Evolutionary conservation across 2,329 filamentous ascomycete species (phyloP).

Genomic region (Venturia pyrina): DNA sequence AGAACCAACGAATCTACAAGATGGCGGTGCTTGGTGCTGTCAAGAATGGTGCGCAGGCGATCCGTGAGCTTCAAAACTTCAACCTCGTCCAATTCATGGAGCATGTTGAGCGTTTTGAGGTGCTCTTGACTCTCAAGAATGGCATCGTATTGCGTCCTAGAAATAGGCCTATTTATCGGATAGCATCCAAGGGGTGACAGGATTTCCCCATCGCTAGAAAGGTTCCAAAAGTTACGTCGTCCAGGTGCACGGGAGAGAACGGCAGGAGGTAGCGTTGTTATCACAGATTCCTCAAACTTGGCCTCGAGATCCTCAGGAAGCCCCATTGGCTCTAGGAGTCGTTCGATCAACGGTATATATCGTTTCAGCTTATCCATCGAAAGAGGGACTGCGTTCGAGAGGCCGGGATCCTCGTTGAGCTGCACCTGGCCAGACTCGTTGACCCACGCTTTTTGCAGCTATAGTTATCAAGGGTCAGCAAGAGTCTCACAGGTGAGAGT

Average conservation of each 20-base stretch:
- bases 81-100: not conserved
- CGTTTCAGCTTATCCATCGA: not conserved
- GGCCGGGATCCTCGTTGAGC: not conserved
- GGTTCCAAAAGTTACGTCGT: not conserved
- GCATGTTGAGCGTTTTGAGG: conserved; percentile 5
- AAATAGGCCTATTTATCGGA: not conserved
- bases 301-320: not conserved
- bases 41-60: not conserved
- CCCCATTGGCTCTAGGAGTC: not conserved
- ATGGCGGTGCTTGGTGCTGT: not conserved
- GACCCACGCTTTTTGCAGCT: conserved; percentile 5
- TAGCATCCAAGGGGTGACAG: conserved; percentile 6
- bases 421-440: not conserved
- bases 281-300: not conserved
- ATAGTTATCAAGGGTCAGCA: not conserved
- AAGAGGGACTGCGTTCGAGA: not conserved
- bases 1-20: not conserved
- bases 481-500: not conserved
- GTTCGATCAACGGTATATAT: not conserved
- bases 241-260: not conserved
- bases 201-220: not conserved
- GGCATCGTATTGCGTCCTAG: not conserved
- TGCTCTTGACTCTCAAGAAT: not conserved
- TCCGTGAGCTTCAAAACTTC: conserved; percentile 2
- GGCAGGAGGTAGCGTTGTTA: not conserved